Conservation (phyloP, 2,329 filamentous ascomycete genomes). For the Albifimbria verrucaria region DNA sequence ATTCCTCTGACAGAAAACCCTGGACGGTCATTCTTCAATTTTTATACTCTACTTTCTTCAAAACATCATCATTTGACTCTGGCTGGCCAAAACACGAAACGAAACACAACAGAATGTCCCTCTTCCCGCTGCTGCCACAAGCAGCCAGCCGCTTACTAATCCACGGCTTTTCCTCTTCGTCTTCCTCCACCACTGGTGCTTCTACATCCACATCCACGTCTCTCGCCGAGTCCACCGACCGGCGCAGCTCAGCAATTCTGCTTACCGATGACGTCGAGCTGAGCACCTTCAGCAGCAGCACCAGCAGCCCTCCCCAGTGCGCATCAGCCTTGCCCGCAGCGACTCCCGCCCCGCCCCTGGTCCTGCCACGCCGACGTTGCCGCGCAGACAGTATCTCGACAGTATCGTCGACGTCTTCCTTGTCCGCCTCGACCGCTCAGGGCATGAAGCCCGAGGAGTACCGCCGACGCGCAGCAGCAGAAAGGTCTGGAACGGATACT, state of each 20-base stretch:
- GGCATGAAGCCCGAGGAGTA: slow-evolving; percentile 17
- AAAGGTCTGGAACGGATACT: slow-evolving; percentile 23
- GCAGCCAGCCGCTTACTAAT: neutral
- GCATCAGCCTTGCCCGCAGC: neutral
- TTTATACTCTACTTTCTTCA: no score
- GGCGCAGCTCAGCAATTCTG: neutral
- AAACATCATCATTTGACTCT: no score
- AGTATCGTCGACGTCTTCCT: slow-evolving; percentile 2
- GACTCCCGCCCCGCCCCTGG: neutral
- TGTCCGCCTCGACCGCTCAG: slow-evolving; percentile 3
- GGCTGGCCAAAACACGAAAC: no score
- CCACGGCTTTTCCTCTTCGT: neutral
- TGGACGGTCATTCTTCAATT: no score
- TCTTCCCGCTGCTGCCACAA: neutral
- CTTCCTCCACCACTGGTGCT: neutral
- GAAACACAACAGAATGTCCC: no score
- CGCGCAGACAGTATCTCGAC: slow-evolving; percentile 9
- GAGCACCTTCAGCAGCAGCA: neutral
- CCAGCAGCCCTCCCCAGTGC: neutral
- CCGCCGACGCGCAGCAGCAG: slow-evolving; percentile 13
- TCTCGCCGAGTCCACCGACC: neutral
- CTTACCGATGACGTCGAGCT: neutral
- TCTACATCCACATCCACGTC: no score
- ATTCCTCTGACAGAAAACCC: no score
- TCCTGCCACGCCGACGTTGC: slow-evolving; percentile 8